These are phyloP conservation scores for Fusarium sp. DNA, from an alignment of 2,329 filamentous ascomycete genomes.

Conservation along the genomic window DNA sequence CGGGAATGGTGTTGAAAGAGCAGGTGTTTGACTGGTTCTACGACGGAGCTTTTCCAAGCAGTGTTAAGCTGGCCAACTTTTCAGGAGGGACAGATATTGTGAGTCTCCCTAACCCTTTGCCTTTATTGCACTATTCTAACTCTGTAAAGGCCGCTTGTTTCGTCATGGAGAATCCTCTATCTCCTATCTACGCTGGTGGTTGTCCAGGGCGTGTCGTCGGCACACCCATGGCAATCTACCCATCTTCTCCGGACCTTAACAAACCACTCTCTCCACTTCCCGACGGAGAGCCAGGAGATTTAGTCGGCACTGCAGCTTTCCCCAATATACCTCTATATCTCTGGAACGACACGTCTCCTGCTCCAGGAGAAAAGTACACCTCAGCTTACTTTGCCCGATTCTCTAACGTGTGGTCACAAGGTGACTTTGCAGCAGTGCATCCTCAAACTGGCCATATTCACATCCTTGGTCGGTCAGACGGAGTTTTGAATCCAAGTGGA, in stretches of 20 bases:
- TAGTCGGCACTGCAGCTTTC: conserved; percentile 79
- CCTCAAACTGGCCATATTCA: conserved; percentile 75
- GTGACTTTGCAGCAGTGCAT: conserved; percentile 82
- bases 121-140: background rate
- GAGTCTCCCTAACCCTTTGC: conserved; percentile 46
- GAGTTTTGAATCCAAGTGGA: conserved; percentile 84
- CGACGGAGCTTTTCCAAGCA: conserved; percentile 77
- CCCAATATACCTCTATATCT: conserved; percentile 82
- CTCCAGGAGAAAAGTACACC: conserved; percentile 70
- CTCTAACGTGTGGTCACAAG: conserved; percentile 83
- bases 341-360: conserved; percentile 68
- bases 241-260: conserved; percentile 63
- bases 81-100: conserved; percentile 85
- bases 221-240: conserved; percentile 71
- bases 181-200: conserved; percentile 74
- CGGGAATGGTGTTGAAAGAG: conserved; percentile 86
- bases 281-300: conserved; percentile 78
- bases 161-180: conserved; percentile 76
- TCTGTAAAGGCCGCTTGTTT: conserved; percentile 69
- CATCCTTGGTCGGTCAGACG: conserved; percentile 81
- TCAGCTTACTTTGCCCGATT: conserved; percentile 75
- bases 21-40: conserved; percentile 86
- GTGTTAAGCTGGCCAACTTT: conserved; percentile 80
- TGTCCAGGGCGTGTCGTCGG: conserved; percentile 67
- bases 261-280: conserved; percentile 62